Evolutionary conservation across 2,329 filamentous ascomycete genomes (phyloP), one percentile per base, ranked within the genome.

Genomic region (Didymella pomorum): DNA sequence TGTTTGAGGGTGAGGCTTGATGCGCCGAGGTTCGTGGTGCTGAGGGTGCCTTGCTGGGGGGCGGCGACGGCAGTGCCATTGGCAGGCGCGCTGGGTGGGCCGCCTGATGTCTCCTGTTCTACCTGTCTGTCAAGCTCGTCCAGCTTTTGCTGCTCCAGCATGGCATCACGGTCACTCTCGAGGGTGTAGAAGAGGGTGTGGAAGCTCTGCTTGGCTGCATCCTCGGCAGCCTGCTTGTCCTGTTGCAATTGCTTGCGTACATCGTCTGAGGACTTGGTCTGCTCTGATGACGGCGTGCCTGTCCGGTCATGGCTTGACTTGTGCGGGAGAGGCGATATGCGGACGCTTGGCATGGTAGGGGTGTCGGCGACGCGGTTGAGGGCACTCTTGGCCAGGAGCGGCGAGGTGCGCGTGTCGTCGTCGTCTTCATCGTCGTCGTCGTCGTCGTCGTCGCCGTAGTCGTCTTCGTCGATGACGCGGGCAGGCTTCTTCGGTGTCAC

Each of bases 1-100:
- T 99, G 94, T 79, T 99, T 99, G 55, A 99, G 83, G 4, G 95
- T 98, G 64, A 99, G 82, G 76, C 93, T 98, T 3, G 95, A 98
- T 51, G 95, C 93, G 73, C 95, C 95, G 12, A 99, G 85, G 77
- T 99, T 98, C 53, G 94, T 92, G 76, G 87, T 97, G 75, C 93
- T 97, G 57, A 99, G 83, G 31, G 93, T 93, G 52, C 95, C 94
- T 71, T 96, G 92, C 64, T 92, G 90, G 65, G 87, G 86, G 14
- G 81, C 82, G 20, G 79, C 69, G 18, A 79, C 69, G 14, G 69
- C 70, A 42, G 83, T 82, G 63, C 80, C 81, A 58, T 80, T 81
- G 71, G 88, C 85, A 52, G 79, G 79, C 47, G 77, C 76, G 51
- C 68, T 75, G 9, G 73, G 77, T n/a, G 75, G 64, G 11, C 84